Evolutionary conservation across 2,329 filamentous ascomycete genomes (phyloP).

Genomic region (Simplicillium aogashimaense): DNA sequence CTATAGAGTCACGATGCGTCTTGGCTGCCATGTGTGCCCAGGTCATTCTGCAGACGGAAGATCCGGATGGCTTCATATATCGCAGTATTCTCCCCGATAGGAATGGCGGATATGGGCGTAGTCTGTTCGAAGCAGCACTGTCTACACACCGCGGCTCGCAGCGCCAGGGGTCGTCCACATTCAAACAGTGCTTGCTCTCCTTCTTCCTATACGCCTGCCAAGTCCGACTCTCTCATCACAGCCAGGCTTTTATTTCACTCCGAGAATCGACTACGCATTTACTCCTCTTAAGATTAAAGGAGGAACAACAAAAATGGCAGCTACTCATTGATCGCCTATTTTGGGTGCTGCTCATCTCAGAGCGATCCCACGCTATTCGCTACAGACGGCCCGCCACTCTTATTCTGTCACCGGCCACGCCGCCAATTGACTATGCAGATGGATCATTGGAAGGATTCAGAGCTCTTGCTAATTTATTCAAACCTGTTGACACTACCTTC

Average conservation of each 20-base stretch:
- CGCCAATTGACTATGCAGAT: constrained; percentile 19
- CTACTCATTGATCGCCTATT: constrained; percentile 26
- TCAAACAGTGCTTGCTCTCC: constrained; percentile 27
- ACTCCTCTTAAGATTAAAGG: constrained; percentile 20
- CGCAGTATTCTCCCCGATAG: constrained; percentile 22
- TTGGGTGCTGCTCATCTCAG: constrained; percentile 33
- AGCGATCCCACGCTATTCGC: constrained; percentile 32
- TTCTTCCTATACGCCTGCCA: constrained; percentile 37
- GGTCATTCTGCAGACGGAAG: constrained; percentile 30
- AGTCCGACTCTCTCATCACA: constrained; percentile 29
- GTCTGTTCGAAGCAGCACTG: constrained; percentile 26
- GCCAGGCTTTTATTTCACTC: constrained; percentile 30
- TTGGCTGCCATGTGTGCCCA: constrained; percentile 29
- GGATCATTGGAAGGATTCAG: constrained; percentile 25
- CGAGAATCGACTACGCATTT: constrained; percentile 32
- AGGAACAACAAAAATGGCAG: constrained; percentile 12
- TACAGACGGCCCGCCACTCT: constrained; percentile 32
- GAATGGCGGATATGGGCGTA: constrained; percentile 25
- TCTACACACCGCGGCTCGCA: constrained; percentile 22
- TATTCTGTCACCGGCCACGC: constrained; percentile 26
- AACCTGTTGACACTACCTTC: constrained; percentile 30
- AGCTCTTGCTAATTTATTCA: constrained; percentile 28
- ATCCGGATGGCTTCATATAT: constrained; percentile 19
- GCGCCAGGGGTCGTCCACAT: constrained; percentile 21
- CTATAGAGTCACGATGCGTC: constrained; percentile 23